phyloP scores from a whole-genome alignment of 2,329 filamentous ascomycete genomes.

The Cladophialophora chaetospira region DNA sequence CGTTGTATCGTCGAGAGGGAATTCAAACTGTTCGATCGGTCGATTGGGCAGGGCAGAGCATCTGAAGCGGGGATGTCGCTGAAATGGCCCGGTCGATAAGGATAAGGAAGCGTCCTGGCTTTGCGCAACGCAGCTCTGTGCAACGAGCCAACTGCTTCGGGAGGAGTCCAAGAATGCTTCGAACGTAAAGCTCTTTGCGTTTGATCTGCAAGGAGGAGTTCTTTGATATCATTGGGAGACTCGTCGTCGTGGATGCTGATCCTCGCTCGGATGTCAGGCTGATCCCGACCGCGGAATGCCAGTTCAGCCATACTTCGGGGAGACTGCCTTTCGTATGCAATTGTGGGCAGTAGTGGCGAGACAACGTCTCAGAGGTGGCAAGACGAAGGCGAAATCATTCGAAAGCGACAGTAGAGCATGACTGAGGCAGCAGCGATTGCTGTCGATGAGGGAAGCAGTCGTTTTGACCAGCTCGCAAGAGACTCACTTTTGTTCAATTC shows the following conservation, averaged over 20 bases:
- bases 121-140: constrained; percentile 21
- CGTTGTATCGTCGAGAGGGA: constrained; percentile 28
- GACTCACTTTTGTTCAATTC: constrained; percentile 30
- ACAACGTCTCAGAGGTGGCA: constrained; percentile 13
- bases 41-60: constrained; percentile 15
- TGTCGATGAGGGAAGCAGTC: constrained; percentile 9
- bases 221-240: constrained; percentile 18
- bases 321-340: neutral
- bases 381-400: constrained; percentile 8
- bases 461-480: constrained; percentile 23
- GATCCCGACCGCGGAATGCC: constrained; percentile 17
- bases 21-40: constrained; percentile 26
- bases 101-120: constrained; percentile 20
- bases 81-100: constrained; percentile 19
- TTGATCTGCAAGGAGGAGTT: constrained; percentile 21
- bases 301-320: constrained; percentile 20
- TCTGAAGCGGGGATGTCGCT: constrained; percentile 18
- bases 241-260: constrained; percentile 27
- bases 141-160: constrained; percentile 6
- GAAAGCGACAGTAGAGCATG: constrained; percentile 3
- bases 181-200: constrained; percentile 24
- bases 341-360: constrained; percentile 14
- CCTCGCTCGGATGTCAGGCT: constrained; percentile 25
- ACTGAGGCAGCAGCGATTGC: constrained; percentile 24
- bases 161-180: constrained; percentile 22